phyloP scores from a whole-genome alignment of 495 filamentous ascomycete species.

The Xylaria nigripes region DNA sequence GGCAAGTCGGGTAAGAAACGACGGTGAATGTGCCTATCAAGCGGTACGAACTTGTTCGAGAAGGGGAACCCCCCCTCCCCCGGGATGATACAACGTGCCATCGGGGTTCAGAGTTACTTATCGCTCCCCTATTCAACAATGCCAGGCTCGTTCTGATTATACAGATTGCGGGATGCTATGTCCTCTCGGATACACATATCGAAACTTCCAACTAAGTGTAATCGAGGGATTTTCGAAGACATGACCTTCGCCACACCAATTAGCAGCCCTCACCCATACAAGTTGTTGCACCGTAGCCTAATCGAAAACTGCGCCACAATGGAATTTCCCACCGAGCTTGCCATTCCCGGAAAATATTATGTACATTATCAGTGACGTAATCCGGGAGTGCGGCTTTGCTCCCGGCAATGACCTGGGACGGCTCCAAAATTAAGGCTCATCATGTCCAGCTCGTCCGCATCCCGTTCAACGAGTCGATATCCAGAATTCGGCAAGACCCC shows the following conservation, averaged over 20 bases:
- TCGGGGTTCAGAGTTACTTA: not conserved
- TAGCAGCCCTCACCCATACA: not conserved
- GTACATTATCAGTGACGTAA: not conserved
- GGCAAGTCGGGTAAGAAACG: constrained; percentile 29
- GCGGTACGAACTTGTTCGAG: not conserved
- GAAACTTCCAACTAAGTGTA: not conserved
- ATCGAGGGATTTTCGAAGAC: not conserved
- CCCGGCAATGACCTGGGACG: not conserved
- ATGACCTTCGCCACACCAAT: not conserved
- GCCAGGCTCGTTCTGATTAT: not conserved
- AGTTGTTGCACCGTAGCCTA: not conserved
- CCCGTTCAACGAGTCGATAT: not conserved
- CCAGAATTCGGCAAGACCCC: not conserved
- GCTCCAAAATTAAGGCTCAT: not conserved
- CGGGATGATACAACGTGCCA: not conserved
- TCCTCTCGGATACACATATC: not conserved
- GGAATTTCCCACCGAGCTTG: not conserved
- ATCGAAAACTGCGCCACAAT: not conserved
- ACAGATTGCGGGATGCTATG: not conserved
- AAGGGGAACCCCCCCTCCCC: not conserved
- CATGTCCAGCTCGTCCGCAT: not conserved
- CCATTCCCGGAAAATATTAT: not conserved
- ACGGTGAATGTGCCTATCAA: constrained; percentile 17
- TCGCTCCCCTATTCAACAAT: no score
- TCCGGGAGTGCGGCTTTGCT: not conserved